These are phyloP conservation scores for Volvox carteri DNA, from an alignment of 163 green algal genomes.

Conservation along the genomic window DNA sequence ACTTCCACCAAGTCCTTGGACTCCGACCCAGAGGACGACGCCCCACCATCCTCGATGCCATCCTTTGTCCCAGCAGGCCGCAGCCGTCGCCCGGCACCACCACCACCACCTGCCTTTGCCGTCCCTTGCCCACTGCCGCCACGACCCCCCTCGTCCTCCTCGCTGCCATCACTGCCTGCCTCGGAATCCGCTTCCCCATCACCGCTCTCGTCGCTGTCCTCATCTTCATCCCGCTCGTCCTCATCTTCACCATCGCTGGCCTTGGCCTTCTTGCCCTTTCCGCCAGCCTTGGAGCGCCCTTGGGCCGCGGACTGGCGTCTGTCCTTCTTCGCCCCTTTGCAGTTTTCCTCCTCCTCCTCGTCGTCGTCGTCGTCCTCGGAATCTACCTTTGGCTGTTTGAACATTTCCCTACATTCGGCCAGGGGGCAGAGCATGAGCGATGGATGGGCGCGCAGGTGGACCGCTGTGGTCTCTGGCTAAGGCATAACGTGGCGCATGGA, in stretches of 20 bases:
- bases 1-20: too few species aligned
- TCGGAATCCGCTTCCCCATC: background rate
- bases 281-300: background rate
- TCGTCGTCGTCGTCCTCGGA: conserved; percentile 34
- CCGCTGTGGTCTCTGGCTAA: too few species aligned
- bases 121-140: too few species aligned
- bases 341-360: background rate
- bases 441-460: too few species aligned
- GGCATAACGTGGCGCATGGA: too few species aligned
- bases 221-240: background rate
- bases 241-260: background rate
- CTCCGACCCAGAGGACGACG: too few species aligned
- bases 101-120: too few species aligned
- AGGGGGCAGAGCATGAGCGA: too few species aligned
- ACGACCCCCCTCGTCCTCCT: background rate
- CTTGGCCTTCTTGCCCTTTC: background rate
- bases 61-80: too few species aligned
- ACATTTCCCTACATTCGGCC: background rate
- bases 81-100: too few species aligned
- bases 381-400: conserved; percentile 36
- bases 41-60: too few species aligned
- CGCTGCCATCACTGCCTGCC: background rate
- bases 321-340: background rate
- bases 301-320: background rate
- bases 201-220: background rate